phyloP scores from a whole-genome alignment of 164 flowering plant genomes.

The Vitis amurensis region DNA sequence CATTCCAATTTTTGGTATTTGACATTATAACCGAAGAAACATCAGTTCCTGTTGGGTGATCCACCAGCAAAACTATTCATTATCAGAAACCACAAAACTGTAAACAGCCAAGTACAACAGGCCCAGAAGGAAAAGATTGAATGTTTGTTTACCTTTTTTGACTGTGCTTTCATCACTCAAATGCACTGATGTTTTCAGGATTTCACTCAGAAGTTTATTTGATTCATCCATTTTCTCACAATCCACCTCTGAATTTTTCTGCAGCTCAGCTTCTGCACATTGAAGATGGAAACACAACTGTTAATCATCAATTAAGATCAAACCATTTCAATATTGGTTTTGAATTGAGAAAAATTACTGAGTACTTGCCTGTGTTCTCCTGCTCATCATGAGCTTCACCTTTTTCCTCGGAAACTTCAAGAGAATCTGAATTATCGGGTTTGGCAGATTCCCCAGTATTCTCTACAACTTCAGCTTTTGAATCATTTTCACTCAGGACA shows the following conservation, averaged over 20 bases:
- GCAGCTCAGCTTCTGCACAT: not conserved
- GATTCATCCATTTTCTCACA: not conserved
- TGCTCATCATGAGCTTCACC: not conserved
- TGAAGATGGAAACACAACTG: not conserved
- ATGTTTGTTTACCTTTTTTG: constrained; percentile 5
- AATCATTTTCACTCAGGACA: constrained; percentile 4
- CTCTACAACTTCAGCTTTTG: constrained; percentile 3
- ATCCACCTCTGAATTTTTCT: not conserved
- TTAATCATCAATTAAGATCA: not conserved
- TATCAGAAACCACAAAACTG: too few species aligned
- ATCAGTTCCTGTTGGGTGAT: too few species aligned
- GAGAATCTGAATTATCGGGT: not conserved
- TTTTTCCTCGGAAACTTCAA: not conserved
- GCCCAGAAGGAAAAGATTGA: too few species aligned
- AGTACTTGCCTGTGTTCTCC: not conserved
- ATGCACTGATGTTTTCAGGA: not conserved
- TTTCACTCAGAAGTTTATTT: not conserved
- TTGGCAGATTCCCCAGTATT: not conserved
- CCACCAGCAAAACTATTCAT: too few species aligned
- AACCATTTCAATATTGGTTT: not conserved
- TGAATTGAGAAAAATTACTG: not conserved
- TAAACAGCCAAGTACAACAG: too few species aligned
- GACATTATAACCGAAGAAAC: too few species aligned
- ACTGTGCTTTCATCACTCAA: constrained; percentile 1
- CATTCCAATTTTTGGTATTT: too few species aligned